Conservation (phyloP, 106 monocot genomes). For the Agapanthus africanus region DNA sequence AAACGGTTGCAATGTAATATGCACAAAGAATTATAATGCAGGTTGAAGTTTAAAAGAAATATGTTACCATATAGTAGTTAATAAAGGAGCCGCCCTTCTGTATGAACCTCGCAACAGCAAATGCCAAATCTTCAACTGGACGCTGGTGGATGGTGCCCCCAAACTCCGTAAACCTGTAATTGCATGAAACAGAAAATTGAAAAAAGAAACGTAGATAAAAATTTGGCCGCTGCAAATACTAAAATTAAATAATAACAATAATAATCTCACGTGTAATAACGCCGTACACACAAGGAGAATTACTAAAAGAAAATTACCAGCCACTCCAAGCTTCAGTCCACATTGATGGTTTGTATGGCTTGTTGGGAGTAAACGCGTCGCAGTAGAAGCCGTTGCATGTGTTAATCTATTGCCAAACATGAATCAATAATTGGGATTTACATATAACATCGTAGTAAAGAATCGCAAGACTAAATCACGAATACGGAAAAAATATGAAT, state of each 20-base stretch:
- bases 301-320: constrained; percentile 46
- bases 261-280: no score
- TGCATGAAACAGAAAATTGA: not conserved
- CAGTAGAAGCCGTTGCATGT: constrained; percentile 97
- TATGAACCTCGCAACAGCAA: constrained; percentile 85
- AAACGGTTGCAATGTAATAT: no score
- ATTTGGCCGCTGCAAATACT: not conserved
- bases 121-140: constrained; percentile 93
- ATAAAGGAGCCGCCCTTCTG: constrained; percentile 89
- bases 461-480: not conserved
- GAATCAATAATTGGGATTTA: not conserved
- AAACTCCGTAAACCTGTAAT: constrained; percentile 87
- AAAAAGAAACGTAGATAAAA: not conserved
- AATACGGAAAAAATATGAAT: not conserved
- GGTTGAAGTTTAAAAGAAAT: not conserved
- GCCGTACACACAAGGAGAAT: not conserved
- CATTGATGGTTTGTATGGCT: constrained; percentile 79
- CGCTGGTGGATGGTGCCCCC: constrained; percentile 66
- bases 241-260: not conserved
- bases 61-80: constrained; percentile 89
- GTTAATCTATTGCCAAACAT: constrained; percentile 56
- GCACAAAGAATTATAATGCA: no score
- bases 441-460: not conserved
- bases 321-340: constrained; percentile 99
- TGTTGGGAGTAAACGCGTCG: constrained; percentile 83